Percentiles rank a stretch among this genome's conserved stretches.
phyloP scores from a whole-genome alignment of 2,329 filamentous ascomycete genomes.

The Pseudogymnoascus sp. region DNA sequence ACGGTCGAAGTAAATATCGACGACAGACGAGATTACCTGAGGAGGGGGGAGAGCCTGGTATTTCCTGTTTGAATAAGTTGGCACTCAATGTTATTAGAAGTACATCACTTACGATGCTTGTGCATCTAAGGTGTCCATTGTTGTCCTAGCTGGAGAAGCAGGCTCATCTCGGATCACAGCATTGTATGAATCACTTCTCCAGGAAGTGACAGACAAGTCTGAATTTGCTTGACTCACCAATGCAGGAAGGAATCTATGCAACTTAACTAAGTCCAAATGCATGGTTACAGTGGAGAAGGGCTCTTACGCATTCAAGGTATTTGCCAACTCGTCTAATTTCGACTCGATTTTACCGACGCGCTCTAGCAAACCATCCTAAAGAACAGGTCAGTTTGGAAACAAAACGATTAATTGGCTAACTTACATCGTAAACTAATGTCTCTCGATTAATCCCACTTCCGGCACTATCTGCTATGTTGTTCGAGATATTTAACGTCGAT shows the following conservation, averaged over 20 bases:
- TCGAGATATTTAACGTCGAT: neutral
- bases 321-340: neutral
- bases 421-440: neutral
- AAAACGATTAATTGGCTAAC: neutral
- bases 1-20: constrained; percentile 29
- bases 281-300: neutral
- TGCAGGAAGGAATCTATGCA: neutral
- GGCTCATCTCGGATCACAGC: neutral
- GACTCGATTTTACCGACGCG: neutral
- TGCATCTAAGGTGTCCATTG: neutral
- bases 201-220: constrained; percentile 1
- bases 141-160: neutral
- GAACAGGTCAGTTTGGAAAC: neutral
- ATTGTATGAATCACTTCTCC: neutral
- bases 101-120: neutral
- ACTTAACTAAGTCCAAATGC: neutral
- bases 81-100: neutral
- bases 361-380: neutral
- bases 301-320: neutral
- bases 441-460: neutral
- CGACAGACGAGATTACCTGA: constrained; percentile 11
- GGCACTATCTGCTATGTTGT: neutral
- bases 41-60: neutral
- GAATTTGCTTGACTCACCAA: neutral
- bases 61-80: neutral